Base-by-base conservation (phyloP, 2,329 filamentous ascomycete genomes). In the Pyrenochaeta sp. region DNA sequence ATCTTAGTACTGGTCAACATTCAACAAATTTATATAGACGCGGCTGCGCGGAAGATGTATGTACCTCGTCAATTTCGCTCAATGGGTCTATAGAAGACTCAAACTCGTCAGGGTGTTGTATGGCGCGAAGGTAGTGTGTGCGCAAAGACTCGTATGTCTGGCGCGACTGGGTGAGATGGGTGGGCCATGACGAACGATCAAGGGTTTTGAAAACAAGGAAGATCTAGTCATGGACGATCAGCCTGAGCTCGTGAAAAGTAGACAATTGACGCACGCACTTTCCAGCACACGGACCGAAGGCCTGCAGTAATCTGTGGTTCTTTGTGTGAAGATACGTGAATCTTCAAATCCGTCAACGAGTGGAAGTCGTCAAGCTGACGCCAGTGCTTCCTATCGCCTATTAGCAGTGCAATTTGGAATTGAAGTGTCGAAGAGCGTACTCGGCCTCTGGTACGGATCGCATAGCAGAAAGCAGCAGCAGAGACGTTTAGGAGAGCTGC, bases 271-370 rank as follows among this genome's bases (percentile, higher is more conserved):
- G 66, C 71, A 29, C 64, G 66, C 71, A 89, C 90, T 86, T 97
- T 97, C 94, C 94, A 98, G 76, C 90, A 96, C 32, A 96, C 84
- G 2, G 94, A 97, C 50, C 93, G 87, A 60, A 92, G 85, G 12
- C 91, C 92, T 41, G 87, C 83, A 78, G 72, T 83, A 27, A 75
- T 69, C 35, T 64, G 69, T 36, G 71, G 71, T 27, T 72, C 69
- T 43, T 64, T 71, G 58, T 75, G 71, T 39, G 71, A 67, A 30
- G 70, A 74, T 23, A 75, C 72, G 15, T 69, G 66, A 49, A 73
- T 73, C 69, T 74, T 74, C 48, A 75, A 56, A 45, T 74, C 68
- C 29, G 72, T 74, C 49, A 75, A 54, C 27, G 72, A 74, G 58
- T 72, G 69, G 54, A 74, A 73, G 48, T 73, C 54, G 56, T 73